Evolutionary conservation across 2,329 filamentous ascomycete genomes (phyloP).

Genomic region (Cytospora chrysosperma): DNA sequence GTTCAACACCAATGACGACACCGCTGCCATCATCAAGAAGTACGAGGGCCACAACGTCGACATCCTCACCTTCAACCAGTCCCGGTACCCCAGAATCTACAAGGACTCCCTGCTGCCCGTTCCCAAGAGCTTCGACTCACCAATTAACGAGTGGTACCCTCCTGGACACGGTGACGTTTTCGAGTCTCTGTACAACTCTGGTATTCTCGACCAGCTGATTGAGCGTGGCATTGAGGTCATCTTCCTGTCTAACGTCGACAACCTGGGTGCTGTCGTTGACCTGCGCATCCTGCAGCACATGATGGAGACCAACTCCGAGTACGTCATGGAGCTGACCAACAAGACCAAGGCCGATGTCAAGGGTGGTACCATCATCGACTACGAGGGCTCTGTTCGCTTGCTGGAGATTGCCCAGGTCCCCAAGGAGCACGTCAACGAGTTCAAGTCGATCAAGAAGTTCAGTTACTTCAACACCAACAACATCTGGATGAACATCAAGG

Average conservation of each 20-base stretch:
- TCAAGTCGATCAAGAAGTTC: constrained; percentile 99
- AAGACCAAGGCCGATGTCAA: constrained; percentile 99
- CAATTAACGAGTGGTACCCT: constrained; percentile 97
- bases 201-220: constrained; percentile 93
- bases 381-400: constrained; percentile 93
- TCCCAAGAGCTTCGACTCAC: constrained; percentile 82
- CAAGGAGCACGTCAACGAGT: constrained; percentile 99
- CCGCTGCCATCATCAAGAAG: constrained; percentile 99
- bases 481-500: constrained; percentile 98
- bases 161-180: constrained; percentile 99
- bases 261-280: constrained; percentile 95
- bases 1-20: constrained; percentile 99
- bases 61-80: constrained; percentile 99
- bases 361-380: constrained; percentile 99
- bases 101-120: constrained; percentile 98
- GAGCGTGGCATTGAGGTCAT: constrained; percentile 95
- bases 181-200: constrained; percentile 99
- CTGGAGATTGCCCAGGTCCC: constrained; percentile 98
- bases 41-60: constrained; percentile 99
- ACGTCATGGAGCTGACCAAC: constrained; percentile 99
- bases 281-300: constrained; percentile 99
- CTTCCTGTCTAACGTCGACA: constrained; percentile 99
- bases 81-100: constrained; percentile 93
- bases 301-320: constrained; percentile 95
- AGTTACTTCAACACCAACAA: constrained; percentile 99